Base-by-base conservation (phyloP, 257 asterid genomes). In the Primulina eburnea region DNA sequence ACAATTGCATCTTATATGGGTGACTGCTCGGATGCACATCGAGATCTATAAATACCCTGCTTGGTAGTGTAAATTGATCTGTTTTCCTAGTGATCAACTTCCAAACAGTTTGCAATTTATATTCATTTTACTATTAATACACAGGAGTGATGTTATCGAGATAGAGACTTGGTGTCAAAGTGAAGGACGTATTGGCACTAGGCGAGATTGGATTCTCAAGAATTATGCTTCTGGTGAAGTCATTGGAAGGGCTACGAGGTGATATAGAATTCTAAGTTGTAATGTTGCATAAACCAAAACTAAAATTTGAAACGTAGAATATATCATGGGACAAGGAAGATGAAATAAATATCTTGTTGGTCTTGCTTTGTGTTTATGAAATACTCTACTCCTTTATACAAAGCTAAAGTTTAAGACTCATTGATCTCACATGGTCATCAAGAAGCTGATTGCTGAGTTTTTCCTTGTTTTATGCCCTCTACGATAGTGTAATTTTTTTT, bases 111-210 rank as follows among this genome's bases (percentile, higher is more conserved):
- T 14, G 53, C 2, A 9, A 29, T 71, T 52, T 7, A 65, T 40
- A 65, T 66, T 58, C 43, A 21, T 10, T 26, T 82, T 24, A 62
- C 64, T 28, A 30, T 67, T 60, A 38, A 60, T 78, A 76, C 72
- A 79, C 90, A 93, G 98, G 98, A 79, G 97, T 75, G 89, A 91
- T 67, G 95, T 94, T 24, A 81, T 94, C 77, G 97, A 94, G 86
- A 90, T 94, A 58, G 99, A 94, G 88, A 94, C 99, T 11, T 94
- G 99, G 99, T 89, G 96, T 77, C 99, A 94, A 82, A 78, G 88
- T 40, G 96, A 91, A 82, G 97, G 99, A 74, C 82, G 92, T 76
- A 85, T 90, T 59, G 95, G 96, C 64, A 86, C 96, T 7, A 82
- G 97, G 74, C 99, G 96, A 7, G 97, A 94, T 81, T 94, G 97